Evolutionary conservation across 768 basidiomycete genomes (phyloP).

Genomic region (Rhizopogon roseolus): DNA sequence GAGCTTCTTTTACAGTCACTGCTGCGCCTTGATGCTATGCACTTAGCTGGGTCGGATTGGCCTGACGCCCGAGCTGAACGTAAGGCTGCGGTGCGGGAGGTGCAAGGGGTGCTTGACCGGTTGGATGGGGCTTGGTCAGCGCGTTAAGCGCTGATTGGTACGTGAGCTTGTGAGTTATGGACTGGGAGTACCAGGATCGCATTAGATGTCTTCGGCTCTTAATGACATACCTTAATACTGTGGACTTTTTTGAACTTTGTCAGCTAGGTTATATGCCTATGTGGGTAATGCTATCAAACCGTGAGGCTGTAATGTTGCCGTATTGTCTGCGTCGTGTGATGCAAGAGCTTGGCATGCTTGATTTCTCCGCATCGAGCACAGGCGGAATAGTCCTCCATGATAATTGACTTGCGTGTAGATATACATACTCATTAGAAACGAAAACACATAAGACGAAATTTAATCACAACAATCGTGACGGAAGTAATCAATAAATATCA

Average conservation of each 20-base stretch:
- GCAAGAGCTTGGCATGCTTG: too few species aligned
- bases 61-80: conserved; percentile 71
- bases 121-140: conserved; percentile 68
- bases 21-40: conserved; percentile 79
- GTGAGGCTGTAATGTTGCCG: too few species aligned
- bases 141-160: conserved; percentile 8
- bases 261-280: not conserved
- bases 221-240: not conserved
- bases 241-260: not conserved
- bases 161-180: not conserved
- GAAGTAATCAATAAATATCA: too few species aligned
- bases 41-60: conserved; percentile 65
- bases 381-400: too few species aligned
- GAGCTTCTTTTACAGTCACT: conserved; percentile 87
- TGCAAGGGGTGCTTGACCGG: conserved; percentile 77
- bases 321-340: too few species aligned
- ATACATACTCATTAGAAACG: too few species aligned
- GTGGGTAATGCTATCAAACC: not conserved
- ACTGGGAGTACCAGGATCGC: not conserved
- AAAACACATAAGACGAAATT: too few species aligned
- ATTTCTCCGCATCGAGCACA: too few species aligned
- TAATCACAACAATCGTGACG: too few species aligned
- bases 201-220: not conserved
- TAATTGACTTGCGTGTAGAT: too few species aligned
- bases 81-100: conserved; percentile 82